Evolutionary conservation across 768 basidiomycete genomes (phyloP).

Genomic region (Leccinum imitatum): DNA sequence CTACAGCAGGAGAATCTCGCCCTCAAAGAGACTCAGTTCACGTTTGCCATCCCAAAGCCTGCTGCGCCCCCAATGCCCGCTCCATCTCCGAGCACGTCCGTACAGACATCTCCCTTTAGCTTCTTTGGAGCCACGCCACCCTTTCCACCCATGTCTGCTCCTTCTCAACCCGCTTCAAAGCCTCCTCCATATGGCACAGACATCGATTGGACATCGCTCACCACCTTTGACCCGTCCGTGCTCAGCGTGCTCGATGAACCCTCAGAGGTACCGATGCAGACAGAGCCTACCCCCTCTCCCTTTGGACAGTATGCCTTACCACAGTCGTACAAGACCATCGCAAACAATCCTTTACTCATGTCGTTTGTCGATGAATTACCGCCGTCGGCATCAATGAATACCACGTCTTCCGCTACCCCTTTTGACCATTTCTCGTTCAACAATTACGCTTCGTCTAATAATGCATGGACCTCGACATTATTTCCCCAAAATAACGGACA

Average conservation of each 20-base stretch:
- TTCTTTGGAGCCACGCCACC: constrained; percentile 29
- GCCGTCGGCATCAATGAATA: constrained; percentile 23
- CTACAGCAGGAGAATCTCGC: constrained; percentile 85
- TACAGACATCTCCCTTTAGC: constrained; percentile 23
- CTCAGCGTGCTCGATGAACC: constrained; percentile 66
- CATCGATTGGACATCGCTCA: constrained; percentile 64
- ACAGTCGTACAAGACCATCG: constrained; percentile 70
- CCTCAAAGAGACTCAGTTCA: constrained; percentile 81
- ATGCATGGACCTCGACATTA: constrained; percentile 22
- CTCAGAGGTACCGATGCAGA: constrained; percentile 54
- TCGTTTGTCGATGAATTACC: constrained; percentile 66
- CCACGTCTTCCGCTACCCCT: constrained; percentile 19
- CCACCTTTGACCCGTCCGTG: constrained; percentile 67
- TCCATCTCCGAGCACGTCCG: constrained; percentile 21
- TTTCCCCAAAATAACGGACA: constrained; percentile 21
- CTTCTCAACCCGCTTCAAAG: constrained; percentile 34
- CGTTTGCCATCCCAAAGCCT: constrained; percentile 71
- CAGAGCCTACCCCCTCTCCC: constrained; percentile 49
- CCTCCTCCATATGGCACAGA: constrained; percentile 25
- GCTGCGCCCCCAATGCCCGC: constrained; percentile 19
- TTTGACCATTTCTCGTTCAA: constrained; percentile 46
- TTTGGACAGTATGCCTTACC: constrained; percentile 51
- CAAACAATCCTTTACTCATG: constrained; percentile 82
- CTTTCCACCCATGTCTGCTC: constrained; percentile 23
- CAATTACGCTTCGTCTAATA: constrained; percentile 37